phyloP scores from a whole-genome alignment of 768 basidiomycete species.

The Infundibulicybe gibba region DNA sequence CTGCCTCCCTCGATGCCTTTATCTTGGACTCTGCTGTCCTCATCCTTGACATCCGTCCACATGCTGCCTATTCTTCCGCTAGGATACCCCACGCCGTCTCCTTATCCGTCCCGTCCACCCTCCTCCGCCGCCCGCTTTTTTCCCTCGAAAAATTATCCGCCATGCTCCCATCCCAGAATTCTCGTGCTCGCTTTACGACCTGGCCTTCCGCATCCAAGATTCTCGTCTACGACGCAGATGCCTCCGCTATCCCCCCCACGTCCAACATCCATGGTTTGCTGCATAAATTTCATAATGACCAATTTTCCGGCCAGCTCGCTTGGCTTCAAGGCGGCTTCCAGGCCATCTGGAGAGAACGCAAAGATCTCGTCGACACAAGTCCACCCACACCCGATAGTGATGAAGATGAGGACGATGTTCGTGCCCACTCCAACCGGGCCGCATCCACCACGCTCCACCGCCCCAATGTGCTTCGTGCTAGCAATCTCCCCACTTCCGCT shows the following conservation, averaged over 20 bases:
- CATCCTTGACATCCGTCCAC: slow-evolving; percentile 86
- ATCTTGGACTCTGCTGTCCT: slow-evolving; percentile 41
- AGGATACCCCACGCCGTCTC: slow-evolving; percentile 73
- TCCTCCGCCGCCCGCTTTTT: slow-evolving; percentile 88
- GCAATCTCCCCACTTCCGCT: slow-evolving; percentile 59
- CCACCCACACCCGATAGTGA: slow-evolving; percentile 49
- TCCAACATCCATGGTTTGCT: slow-evolving; percentile 72
- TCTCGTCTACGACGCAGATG: slow-evolving; percentile 86
- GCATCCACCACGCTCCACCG: slow-evolving; percentile 5
- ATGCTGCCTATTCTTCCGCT: slow-evolving; percentile 63
- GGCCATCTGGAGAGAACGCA: slow-evolving; percentile 53
- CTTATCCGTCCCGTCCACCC: slow-evolving; percentile 89
- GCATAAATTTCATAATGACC: slow-evolving; percentile 63
- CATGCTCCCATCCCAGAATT: slow-evolving; percentile 68
- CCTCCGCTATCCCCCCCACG: slow-evolving; percentile 51
- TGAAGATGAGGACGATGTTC: slow-evolving; percentile 42
- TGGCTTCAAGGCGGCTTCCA: slow-evolving; percentile 88
- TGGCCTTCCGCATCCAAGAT: slow-evolving; percentile 63
- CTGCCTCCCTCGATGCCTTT: slow-evolving; percentile 22
- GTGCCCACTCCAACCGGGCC: slow-evolving; percentile 1
- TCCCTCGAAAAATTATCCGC: slow-evolving; percentile 71
- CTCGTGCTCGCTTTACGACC: slow-evolving; percentile 54
- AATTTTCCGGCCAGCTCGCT: slow-evolving; percentile 54
- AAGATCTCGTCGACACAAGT: slow-evolving; percentile 48
- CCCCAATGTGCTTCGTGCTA: slow-evolving; percentile 43